These are phyloP conservation scores for Candida krabiensis DNA, from an alignment of 805 yeast genomes.

Conservation along the genomic window DNA sequence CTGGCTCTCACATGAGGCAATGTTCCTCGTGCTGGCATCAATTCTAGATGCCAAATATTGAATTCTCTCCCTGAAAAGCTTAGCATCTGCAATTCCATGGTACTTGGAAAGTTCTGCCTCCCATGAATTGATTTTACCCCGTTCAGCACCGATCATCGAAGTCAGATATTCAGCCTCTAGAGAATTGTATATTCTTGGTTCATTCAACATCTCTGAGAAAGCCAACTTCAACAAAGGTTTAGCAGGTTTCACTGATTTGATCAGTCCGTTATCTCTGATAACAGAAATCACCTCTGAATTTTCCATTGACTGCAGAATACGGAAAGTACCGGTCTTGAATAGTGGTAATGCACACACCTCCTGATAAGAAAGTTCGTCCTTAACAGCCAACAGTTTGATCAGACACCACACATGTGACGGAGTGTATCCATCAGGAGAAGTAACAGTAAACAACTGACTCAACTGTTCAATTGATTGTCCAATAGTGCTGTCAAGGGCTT, in stretches of 20 bases:
- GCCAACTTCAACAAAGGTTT: slow-evolving; percentile 85
- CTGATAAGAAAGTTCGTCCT: slow-evolving; percentile 46
- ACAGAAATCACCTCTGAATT: slow-evolving; percentile 73
- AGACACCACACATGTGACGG: slow-evolving; percentile 88
- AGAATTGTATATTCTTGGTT: slow-evolving; percentile 52
- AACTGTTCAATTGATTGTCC: slow-evolving; percentile 85
- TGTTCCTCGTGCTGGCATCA: slow-evolving; percentile 53
- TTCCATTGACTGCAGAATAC: slow-evolving; percentile 69
- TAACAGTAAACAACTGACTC: slow-evolving; percentile 68
- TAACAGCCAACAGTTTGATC: slow-evolving; percentile 59
- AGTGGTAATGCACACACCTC: slow-evolving; percentile 58
- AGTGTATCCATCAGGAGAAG: slow-evolving; percentile 48
- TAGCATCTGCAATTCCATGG: slow-evolving; percentile 49
- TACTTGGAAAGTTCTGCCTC: slow-evolving; percentile 73
- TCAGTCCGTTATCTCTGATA: slow-evolving; percentile 73
- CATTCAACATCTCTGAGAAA: slow-evolving; percentile 61
- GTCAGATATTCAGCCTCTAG: slow-evolving; percentile 64
- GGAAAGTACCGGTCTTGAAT: slow-evolving; percentile 55
- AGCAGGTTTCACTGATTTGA: slow-evolving; percentile 68
- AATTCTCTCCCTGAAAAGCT: slow-evolving; percentile 60
- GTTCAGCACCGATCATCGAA: slow-evolving; percentile 57
- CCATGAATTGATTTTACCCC: slow-evolving; percentile 55
- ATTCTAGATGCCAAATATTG: slow-evolving; percentile 69
- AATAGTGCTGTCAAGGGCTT: slow-evolving; percentile 78
- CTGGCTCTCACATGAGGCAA: slow-evolving; percentile 46